Evolutionary conservation across 768 basidiomycete genomes (phyloP), one percentile per base, ranked within the genome.

Genomic region (Kwoniella botswanensis): DNA sequence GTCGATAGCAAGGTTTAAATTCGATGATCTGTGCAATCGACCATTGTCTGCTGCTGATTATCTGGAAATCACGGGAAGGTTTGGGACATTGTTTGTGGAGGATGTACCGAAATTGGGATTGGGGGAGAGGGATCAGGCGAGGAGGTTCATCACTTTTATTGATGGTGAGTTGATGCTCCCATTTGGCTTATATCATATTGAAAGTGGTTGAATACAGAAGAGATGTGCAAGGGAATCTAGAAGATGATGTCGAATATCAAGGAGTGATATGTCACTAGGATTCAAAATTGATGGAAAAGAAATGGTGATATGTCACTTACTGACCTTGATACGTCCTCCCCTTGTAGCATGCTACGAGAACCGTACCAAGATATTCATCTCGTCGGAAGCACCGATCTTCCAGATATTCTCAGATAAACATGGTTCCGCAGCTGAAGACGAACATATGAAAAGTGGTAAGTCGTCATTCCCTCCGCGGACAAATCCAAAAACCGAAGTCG

Each of bases 81-180:
- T 97, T 81, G 87, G 88, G 35, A 96, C 94, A 15, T 86, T 99
- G 17, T 98, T 99, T 79, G 85, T 99, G 43, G 85, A 90, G 54
- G 90, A 93, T 78, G 89, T 98, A 41, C 93, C 92, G 57, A 92
- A 92, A 86, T 90, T 99, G 90, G 92, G 89, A 0, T 82, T 98
- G 73, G 87, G 88, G 65, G 87, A 89, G 81, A 95, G 97, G 85
- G 97, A 99, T 81, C 87, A 91, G 85, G 95, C 95, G 21, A 87
- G 97, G 75, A 86, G 97, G 72, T 98, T 99, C 82, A 99, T 99
- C 80, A 95, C 95, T 0, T 98, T 98, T 82, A 91, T 99, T 76
- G 97, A 99, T 86, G 92, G 92, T 89, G 64, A 71, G 88, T 26
- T 26, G 26, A 26, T 26, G 3, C 3, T 3, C 26, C 3, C 26